phyloP scores from a whole-genome alignment of 2,329 filamentous ascomycete species.

The Colletotrichum lindemuthianum region DNA sequence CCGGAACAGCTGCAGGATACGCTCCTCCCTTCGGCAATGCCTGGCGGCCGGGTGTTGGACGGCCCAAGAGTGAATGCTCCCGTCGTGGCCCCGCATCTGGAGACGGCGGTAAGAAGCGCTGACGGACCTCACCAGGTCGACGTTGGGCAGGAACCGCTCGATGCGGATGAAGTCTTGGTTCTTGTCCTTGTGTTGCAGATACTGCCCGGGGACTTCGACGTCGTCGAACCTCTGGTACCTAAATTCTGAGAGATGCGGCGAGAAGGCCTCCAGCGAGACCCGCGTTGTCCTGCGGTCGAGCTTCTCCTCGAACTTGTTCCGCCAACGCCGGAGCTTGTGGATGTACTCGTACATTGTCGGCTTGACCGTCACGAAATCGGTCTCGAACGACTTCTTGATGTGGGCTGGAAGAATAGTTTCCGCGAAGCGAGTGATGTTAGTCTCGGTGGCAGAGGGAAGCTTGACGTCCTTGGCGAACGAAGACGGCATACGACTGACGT shows the following conservation, averaged over 20 bases:
- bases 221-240: conserved; percentile 98
- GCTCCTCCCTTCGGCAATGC: conserved; percentile 92
- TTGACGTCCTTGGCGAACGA: conserved; percentile 93
- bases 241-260: conserved; percentile 94
- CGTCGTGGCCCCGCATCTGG: conserved; percentile 97
- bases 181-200: conserved; percentile 97
- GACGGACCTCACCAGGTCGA: conserved; percentile 91
- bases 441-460: conserved; percentile 88
- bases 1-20: conserved; percentile 94
- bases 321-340: conserved; percentile 93
- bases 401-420: conserved; percentile 95
- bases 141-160: conserved; percentile 93
- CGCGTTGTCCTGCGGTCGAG: conserved; percentile 83
- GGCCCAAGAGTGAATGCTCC: conserved; percentile 95
- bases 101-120: conserved; percentile 91
- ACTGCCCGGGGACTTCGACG: conserved; percentile 97
- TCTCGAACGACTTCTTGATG: conserved; percentile 95
- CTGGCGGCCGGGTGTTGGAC: conserved; percentile 95
- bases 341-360: conserved; percentile 99
- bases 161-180: conserved; percentile 99
- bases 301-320: conserved; percentile 98
- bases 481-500: conserved; percentile 86
- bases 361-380: conserved; percentile 95
- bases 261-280: conserved; percentile 84
- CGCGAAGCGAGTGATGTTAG: conserved; percentile 95